A percentile compares a stretch with the other conserved stretches of the same genome.
Evolutionary conservation across 495 filamentous ascomycete genomes (phyloP).

Genomic region (Penicillium cataractarum): DNA sequence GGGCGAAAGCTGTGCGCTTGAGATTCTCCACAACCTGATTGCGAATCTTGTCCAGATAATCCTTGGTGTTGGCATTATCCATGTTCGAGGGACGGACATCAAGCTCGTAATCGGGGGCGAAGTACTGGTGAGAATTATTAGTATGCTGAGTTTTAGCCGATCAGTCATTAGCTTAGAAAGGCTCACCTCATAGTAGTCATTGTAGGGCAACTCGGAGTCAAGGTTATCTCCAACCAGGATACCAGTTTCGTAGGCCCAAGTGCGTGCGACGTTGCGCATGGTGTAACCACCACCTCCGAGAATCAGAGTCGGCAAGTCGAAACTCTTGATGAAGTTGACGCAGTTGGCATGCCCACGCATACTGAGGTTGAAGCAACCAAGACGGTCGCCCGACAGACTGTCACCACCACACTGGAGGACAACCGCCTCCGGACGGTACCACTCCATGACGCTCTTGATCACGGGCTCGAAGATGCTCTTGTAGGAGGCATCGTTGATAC

Average conservation of each 20-base stretch:
- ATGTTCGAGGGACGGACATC: slow-evolving; percentile 96
- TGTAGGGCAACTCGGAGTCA: slow-evolving; percentile 83
- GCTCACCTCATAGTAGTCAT: slow-evolving; percentile 96
- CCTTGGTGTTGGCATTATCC: slow-evolving; percentile 95
- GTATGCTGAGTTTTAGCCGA: slow-evolving; percentile 1
- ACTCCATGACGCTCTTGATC: slow-evolving; percentile 92
- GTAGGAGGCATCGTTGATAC: slow-evolving; percentile 91
- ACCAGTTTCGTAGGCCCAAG: slow-evolving; percentile 97
- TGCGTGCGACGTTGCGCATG: slow-evolving; percentile 97
- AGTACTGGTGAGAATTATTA: slow-evolving; percentile 67
- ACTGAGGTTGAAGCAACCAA: slow-evolving; percentile 97
- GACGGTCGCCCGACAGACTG: slow-evolving; percentile 88
- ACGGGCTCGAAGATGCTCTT: slow-evolving; percentile 95
- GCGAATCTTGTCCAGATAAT: slow-evolving; percentile 97
- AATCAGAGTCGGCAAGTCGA: slow-evolving; percentile 87
- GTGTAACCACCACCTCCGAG: slow-evolving; percentile 97
- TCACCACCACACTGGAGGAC: slow-evolving; percentile 98
- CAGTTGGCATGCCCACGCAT: slow-evolving; percentile 98
- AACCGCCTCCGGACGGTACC: slow-evolving; percentile 90
- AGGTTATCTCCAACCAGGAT: slow-evolving; percentile 82
- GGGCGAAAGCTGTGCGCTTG: slow-evolving; percentile 81
- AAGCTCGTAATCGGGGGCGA: slow-evolving; percentile 93
- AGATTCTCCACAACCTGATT: slow-evolving; percentile 90
- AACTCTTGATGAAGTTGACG: slow-evolving; percentile 92
- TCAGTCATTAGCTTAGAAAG: background rate